phyloP scores from a whole-genome alignment of 1,284 basidiomycete genomes.

The Microbotryum intermedium region DNA sequence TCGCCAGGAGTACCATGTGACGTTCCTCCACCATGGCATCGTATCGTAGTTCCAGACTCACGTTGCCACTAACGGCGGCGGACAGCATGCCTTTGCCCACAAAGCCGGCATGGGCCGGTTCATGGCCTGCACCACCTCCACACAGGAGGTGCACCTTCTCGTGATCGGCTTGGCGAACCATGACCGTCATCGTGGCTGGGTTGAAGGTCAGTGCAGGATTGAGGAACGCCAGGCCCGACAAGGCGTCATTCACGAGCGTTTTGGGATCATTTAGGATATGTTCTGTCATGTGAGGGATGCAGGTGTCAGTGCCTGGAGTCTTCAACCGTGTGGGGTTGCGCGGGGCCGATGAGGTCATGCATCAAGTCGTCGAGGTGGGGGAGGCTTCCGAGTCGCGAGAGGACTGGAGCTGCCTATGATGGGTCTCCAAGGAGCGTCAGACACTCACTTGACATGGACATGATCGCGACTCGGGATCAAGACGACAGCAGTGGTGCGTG shows the following conservation, averaged over 20 bases:
- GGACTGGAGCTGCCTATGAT: too few relatives aligned
- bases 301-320: too few relatives aligned
- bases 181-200: slow-evolving; percentile 42
- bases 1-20: too few relatives aligned
- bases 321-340: too few relatives aligned
- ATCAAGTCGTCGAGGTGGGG: too few relatives aligned
- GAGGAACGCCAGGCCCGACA: slow-evolving; percentile 59
- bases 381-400: too few relatives aligned
- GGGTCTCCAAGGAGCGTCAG: too few relatives aligned
- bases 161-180: slow-evolving; percentile 51
- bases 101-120: slow-evolving; percentile 52
- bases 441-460: too few relatives aligned
- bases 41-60: slow-evolving; percentile 49
- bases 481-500: too few relatives aligned
- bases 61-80: slow-evolving; percentile 76
- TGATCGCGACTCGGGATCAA: too few relatives aligned
- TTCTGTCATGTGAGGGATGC: slow-evolving; percentile 41
- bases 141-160: slow-evolving; percentile 72
- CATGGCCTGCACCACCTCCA: slow-evolving; percentile 85
- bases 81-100: slow-evolving; percentile 68
- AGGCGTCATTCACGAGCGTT: slow-evolving; percentile 64
- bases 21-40: too few relatives aligned
- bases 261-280: slow-evolving; percentile 65
- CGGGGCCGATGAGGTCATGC: too few relatives aligned
- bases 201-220: slow-evolving; percentile 66